Evolutionary conservation across 495 filamentous ascomycete species (phyloP).

Genomic region (Penicillium angulare): DNA sequence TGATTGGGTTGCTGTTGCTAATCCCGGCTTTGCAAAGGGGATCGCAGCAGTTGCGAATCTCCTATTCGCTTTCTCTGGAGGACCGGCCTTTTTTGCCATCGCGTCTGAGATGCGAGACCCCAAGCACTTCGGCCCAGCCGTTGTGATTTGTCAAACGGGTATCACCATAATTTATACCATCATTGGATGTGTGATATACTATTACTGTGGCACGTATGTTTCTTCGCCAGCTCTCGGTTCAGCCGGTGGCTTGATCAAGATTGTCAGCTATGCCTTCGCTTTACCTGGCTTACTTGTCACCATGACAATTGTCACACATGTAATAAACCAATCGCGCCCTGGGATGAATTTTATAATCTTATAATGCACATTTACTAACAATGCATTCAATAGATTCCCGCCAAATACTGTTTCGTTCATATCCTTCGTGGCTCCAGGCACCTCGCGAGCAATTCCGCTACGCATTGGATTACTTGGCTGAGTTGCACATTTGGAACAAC

Average conservation of each 20-base stretch:
- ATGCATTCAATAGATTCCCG: slow-evolving; percentile 14
- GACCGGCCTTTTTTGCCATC: slow-evolving; percentile 62
- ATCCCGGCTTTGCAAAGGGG: background rate
- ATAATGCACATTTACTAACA: background rate
- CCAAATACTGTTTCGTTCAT: slow-evolving; percentile 37
- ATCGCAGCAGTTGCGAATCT: slow-evolving; percentile 63
- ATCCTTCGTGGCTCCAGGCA: slow-evolving; percentile 32
- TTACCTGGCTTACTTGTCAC: slow-evolving; percentile 43
- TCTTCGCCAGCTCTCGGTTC: slow-evolving; percentile 63
- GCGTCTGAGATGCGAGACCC: slow-evolving; percentile 68
- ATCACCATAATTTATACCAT: slow-evolving; percentile 53
- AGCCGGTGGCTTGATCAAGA: slow-evolving; percentile 53
- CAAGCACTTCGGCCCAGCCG: slow-evolving; percentile 52
- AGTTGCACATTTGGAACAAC: slow-evolving; percentile 23
- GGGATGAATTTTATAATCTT: too few relatives aligned
- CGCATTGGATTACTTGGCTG: slow-evolving; percentile 37
- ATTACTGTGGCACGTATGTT: slow-evolving; percentile 61
- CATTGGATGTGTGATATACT: slow-evolving; percentile 61
- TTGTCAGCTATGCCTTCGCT: slow-evolving; percentile 66
- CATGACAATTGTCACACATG: background rate
- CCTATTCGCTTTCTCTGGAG: slow-evolving; percentile 57
- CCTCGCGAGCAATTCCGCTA: slow-evolving; percentile 26
- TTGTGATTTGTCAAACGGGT: slow-evolving; percentile 23
- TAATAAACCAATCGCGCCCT: background rate
- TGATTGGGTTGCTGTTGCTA: background rate